Percentiles rank a stretch among this genome's conserved stretches.
These are phyloP conservation scores for Strobilomyces echinocephalus DNA, from an alignment of 768 basidiomycete genomes.

Conservation along the genomic window DNA sequence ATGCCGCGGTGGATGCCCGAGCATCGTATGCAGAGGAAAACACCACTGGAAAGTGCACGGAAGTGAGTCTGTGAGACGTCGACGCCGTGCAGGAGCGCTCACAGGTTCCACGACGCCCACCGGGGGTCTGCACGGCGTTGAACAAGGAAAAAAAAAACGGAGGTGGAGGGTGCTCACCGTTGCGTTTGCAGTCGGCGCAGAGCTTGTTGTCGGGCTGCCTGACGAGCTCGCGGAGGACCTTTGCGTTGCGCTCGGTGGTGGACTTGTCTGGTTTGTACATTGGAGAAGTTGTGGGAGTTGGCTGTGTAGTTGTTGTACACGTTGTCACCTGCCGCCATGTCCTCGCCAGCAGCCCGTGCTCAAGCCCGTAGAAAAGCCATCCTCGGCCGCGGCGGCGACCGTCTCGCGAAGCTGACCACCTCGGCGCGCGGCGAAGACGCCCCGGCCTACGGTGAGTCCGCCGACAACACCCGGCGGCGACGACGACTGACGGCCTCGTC, in stretches of 20 bases:
- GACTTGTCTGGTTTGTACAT: constrained; percentile 72
- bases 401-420: constrained; percentile 74
- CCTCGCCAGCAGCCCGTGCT: constrained; percentile 55
- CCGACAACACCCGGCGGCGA: no score
- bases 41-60: constrained; percentile 51
- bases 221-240: constrained; percentile 79
- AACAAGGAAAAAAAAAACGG: not conserved
- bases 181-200: constrained; percentile 95
- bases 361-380: no score
- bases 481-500: not conserved
- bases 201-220: constrained; percentile 88
- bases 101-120: constrained; percentile 99
- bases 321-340: constrained; percentile 13
- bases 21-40: constrained; percentile 94
- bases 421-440: constrained; percentile 69
- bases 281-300: not conserved
- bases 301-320: constrained; percentile 9
- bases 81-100: constrained; percentile 20
- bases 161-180: constrained; percentile 55
- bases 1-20: constrained; percentile 96
- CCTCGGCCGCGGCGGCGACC: constrained; percentile 62
- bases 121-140: constrained; percentile 64
- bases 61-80: not conserved
- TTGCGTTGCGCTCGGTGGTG: constrained; percentile 74
- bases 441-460: constrained; percentile 45